These are phyloP conservation scores for Moesziomyces antarcticus DNA, from an alignment of 1,284 basidiomycete species.

Conservation along the genomic window DNA sequence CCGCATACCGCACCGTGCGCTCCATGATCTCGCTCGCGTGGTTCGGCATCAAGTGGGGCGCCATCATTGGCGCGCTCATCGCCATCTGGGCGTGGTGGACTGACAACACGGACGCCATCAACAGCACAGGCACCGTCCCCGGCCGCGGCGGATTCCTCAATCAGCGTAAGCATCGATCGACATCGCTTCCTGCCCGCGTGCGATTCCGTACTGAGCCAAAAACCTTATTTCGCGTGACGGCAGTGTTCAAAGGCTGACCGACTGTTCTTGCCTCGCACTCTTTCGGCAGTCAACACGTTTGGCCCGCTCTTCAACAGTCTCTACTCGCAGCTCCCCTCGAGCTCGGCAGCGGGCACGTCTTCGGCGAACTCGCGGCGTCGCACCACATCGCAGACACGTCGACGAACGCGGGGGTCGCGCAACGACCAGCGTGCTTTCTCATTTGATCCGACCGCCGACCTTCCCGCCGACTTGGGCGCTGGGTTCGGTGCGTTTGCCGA, in stretches of 20 bases:
- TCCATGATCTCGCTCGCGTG: constrained; percentile 44
- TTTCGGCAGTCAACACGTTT: constrained; percentile 24
- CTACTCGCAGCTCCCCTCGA: constrained; percentile 35
- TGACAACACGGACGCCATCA: constrained; percentile 44
- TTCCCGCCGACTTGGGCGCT: constrained; percentile 28
- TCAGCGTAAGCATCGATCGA: constrained; percentile 35
- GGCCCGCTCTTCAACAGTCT: constrained; percentile 39
- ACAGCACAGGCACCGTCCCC: constrained; percentile 31
- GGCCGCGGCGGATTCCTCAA: constrained; percentile 23
- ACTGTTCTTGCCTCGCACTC: background rate
- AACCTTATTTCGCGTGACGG: too few relatives aligned
- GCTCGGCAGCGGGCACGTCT: constrained; percentile 4
- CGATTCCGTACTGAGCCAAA: background rate
- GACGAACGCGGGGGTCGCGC: constrained; percentile 18
- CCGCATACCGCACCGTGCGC: constrained; percentile 51
- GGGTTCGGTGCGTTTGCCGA: constrained; percentile 39
- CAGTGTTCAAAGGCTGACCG: constrained; percentile 38
- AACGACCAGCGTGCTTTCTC: constrained; percentile 18
- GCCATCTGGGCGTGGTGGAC: constrained; percentile 58
- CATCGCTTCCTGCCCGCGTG: background rate
- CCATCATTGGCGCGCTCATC: constrained; percentile 48
- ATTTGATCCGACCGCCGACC: constrained; percentile 13
- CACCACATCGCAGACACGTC: constrained; percentile 9
- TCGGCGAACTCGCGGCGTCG: constrained; percentile 5
- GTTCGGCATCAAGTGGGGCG: constrained; percentile 60